Evolutionary conservation across 2,329 filamentous ascomycete species (phyloP), one percentile per base, ranked within the genome.

Genomic region (Epichloe hybrida): DNA sequence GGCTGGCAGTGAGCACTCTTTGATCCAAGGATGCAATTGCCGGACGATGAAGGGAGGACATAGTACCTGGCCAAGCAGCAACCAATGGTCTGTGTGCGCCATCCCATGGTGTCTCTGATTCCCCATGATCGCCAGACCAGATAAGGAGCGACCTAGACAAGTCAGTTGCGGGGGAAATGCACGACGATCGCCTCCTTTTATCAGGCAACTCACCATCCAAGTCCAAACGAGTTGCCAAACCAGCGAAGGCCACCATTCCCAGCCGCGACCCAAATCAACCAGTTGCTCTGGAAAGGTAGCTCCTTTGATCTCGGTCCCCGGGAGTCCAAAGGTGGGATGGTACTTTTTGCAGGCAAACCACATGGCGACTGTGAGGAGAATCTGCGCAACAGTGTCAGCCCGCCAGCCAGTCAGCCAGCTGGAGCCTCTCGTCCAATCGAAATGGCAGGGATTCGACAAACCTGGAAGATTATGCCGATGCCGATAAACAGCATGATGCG

Each of bases 41-140:
- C 9, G 5, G 5, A 11, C 34, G 6, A 39, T 27, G 2, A 20
- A n/a, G 4, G n/a, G 9, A n/a, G 8, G 8, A 2, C n/a, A 17
- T 61, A 65, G 49, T 54, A 73, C 69, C 65, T 67, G 31, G 70
- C 66, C 50, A 73, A 54, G 46, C 67, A 67, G 57, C 72, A 75
- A 11, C 62, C 65, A 35, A 79, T 75, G n/a, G 80, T 84, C 61
- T 84, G 80, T 2, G 75, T 58, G 7, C 80, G 71, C 81, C 81
- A 85, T 48, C 80, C 76, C 56, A 81, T 76, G 2, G 79, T 80
- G 57, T 85, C 81, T 27, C 70, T 70, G 54, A 85, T 80, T 20
- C 72, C 66, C 35, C 79, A 72, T 36, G 80, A 76, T 55, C 74
- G 72, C 72, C 75, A 83, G 2, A 84, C 68, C 48, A 82, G 66